Percentiles rank a stretch among this genome's conserved stretches.
These are phyloP conservation scores for Yamadazyma taylorii DNA, from an alignment of 1,139 yeast genomes.

Conservation along the genomic window DNA sequence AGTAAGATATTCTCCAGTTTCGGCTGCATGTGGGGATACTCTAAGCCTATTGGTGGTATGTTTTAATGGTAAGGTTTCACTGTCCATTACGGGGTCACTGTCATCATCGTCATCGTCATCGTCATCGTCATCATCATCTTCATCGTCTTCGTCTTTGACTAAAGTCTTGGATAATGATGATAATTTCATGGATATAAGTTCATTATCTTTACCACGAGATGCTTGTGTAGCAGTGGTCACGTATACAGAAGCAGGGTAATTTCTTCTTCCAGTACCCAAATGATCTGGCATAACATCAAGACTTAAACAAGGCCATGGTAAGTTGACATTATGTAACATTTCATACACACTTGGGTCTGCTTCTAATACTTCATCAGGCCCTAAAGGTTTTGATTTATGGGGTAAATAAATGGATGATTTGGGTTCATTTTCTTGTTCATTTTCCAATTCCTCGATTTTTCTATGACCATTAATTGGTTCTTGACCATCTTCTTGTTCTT, in stretches of 20 bases:
- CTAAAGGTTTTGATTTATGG: slow-evolving; percentile 83
- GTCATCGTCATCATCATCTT: slow-evolving; percentile 61
- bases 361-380: slow-evolving; percentile 93
- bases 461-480: slow-evolving; percentile 13
- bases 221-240: slow-evolving; percentile 96
- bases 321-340: slow-evolving; percentile 89
- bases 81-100: slow-evolving; percentile 82
- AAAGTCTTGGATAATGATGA: slow-evolving; percentile 82
- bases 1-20: slow-evolving; percentile 78
- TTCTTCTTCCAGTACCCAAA: slow-evolving; percentile 84
- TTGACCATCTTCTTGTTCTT: slow-evolving; percentile 35
- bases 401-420: slow-evolving; percentile 68
- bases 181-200: slow-evolving; percentile 78
- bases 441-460: slow-evolving; percentile 33
- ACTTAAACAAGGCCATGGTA: slow-evolving; percentile 97
- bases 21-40: slow-evolving; percentile 75
- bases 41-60: slow-evolving; percentile 89
- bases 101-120: slow-evolving; percentile 68
- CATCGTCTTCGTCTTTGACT: slow-evolving; percentile 75
- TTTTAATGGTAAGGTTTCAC: slow-evolving; percentile 72
- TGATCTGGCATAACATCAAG: slow-evolving; percentile 85
- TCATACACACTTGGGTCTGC: slow-evolving; percentile 96
- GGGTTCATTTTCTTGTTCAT: slow-evolving; percentile 26
- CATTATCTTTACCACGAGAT: slow-evolving; percentile 80
- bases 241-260: slow-evolving; percentile 84